Evolutionary conservation across 78 protist species (phyloP).

Genomic region (Dictyostelium brefeldianum): DNA sequence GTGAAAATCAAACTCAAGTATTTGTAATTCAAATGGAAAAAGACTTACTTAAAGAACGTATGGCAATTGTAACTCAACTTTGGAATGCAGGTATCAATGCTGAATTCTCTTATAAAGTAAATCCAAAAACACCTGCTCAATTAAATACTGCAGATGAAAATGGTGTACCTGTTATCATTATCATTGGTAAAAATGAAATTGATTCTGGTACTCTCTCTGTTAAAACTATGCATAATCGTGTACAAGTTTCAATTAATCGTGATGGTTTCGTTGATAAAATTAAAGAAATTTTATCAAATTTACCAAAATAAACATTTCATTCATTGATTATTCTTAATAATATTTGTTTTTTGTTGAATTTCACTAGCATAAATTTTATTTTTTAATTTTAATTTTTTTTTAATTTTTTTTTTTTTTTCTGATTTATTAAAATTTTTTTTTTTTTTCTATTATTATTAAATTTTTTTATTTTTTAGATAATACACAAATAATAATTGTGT

Average conservation of each 20-base stretch:
- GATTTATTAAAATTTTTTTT: background rate
- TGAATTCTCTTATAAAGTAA: conserved; percentile 80
- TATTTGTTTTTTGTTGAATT: too few species aligned
- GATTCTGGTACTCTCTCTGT: conserved; percentile 64
- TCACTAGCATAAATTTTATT: background rate
- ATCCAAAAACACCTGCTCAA: conserved; percentile 81
- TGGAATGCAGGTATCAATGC: conserved; percentile 91
- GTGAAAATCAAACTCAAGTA: conserved; percentile 73
- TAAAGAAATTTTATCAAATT: conserved; percentile 28
- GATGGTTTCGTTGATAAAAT: conserved; percentile 42
- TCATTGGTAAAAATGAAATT: conserved; percentile 90
- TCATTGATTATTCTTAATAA: background rate
- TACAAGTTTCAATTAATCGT: conserved; percentile 41
- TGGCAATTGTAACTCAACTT: conserved; percentile 61
- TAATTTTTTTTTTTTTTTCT: background rate
- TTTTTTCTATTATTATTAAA: background rate
- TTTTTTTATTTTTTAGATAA: background rate
- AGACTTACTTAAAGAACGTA: conserved; percentile 77
- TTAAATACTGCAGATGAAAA: conserved; percentile 66
- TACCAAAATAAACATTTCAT: background rate
- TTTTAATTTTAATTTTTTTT: background rate
- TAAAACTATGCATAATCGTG: conserved; percentile 60
- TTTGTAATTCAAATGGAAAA: conserved; percentile 71
- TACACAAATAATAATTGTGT: background rate
- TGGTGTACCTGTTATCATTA: conserved; percentile 75